Evolutionary conservation across 352 stramenopile species (phyloP), one percentile per base, ranked within the genome.

Genomic region (Phytopythium montanum): DNA sequence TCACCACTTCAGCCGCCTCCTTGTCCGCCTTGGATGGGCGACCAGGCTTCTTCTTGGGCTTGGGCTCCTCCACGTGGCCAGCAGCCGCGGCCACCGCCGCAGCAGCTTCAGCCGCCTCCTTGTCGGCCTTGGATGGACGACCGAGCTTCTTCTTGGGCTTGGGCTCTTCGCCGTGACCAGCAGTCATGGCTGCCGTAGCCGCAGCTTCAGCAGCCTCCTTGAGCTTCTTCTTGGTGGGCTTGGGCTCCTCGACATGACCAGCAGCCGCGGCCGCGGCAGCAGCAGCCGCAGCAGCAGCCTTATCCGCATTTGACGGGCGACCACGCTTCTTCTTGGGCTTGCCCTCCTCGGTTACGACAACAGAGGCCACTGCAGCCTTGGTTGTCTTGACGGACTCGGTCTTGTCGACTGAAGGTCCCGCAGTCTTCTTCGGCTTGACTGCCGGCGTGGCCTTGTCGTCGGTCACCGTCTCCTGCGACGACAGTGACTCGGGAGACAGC

Each of bases 321-420:
- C 36, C 53, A 13, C 26, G 34, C 36, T 59, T 59, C 25, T 56
- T 59, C 25, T 41, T 48, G 1, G 53, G 36, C 53, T 56, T 56
- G 3, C 14, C 7, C 18, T 36, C 26, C 29, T 28, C 39, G 2
- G 39, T 46, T 18, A 39, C 48, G 19, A 19, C n/a, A 26, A 25
- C 12, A 34, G 42, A 4, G n/a, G 31, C 28, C 18, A 42, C 13
- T 25, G 19, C 42, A 19, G 16, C 25, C 58, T 59, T 60, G 5
- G 38, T 41, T 46, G 65, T 65, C 42, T 57, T 60, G 6, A 44
- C 50, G 51, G 38, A 54, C 41, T 61, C 65, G 26, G 54, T 66
- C n/a, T 68, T 57, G 34, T 69, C 18, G 39, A n/a, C 39, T 21
- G 39, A 45, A 21, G 39, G 6, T 19, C 7, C 39, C 39, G 16